Percentiles rank a stretch among this genome's conserved stretches.
These are phyloP conservation scores for Debaryomyces castellii DNA, from an alignment of 805 yeast genomes.

Conservation along the genomic window DNA sequence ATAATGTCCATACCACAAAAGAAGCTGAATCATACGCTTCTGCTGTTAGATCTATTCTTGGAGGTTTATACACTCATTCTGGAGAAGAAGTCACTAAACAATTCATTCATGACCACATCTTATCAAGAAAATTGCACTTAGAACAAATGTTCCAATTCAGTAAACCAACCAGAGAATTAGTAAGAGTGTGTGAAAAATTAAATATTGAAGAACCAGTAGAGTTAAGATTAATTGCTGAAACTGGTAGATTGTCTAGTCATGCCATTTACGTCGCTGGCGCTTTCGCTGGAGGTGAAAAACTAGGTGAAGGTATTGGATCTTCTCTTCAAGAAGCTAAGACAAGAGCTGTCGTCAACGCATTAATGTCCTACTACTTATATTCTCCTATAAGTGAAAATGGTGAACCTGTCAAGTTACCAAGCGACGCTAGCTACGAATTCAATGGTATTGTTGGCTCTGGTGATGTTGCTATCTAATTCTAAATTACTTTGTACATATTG, in stretches of 20 bases:
- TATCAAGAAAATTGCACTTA: conserved; percentile 80
- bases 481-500: conserved; percentile 15
- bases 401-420: conserved; percentile 52
- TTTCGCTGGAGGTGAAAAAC: conserved; percentile 74
- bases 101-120: conserved; percentile 72
- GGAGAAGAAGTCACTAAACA: conserved; percentile 63
- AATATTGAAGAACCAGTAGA: conserved; percentile 72
- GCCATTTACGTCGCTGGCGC: conserved; percentile 92
- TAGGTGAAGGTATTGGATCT: conserved; percentile 94
- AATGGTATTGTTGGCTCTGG: conserved; percentile 44
- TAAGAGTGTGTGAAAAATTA: conserved; percentile 74
- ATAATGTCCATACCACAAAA: conserved; percentile 27
- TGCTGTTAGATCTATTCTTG: conserved; percentile 79
- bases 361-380: conserved; percentile 90
- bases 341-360: conserved; percentile 86
- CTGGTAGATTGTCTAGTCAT: conserved; percentile 81
- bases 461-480: conserved; percentile 40
- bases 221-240: conserved; percentile 78
- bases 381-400: conserved; percentile 61
- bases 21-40: conserved; percentile 55
- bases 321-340: conserved; percentile 89
- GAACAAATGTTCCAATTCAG: conserved; percentile 74
- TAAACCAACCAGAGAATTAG: conserved; percentile 82
- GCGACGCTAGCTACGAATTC: conserved; percentile 48
- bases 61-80: conserved; percentile 74